Evolutionary conservation across 305 asterid species (phyloP).

Genomic region (Fraxinus angustifolia): DNA sequence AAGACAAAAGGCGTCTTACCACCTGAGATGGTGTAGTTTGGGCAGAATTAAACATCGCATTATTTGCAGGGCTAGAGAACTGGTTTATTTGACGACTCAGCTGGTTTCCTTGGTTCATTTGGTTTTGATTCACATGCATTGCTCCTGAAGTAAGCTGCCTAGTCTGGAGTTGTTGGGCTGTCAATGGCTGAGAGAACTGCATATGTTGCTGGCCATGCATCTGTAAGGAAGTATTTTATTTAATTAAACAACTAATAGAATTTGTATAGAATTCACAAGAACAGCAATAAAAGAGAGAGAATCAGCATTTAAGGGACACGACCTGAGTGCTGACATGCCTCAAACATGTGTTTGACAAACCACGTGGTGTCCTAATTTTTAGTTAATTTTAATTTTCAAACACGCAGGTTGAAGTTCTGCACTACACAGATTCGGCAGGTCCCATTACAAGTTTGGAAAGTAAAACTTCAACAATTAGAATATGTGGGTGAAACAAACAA

Average conservation of each 20-base stretch:
- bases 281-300: neutral
- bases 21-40: conserved; percentile 80
- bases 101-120: conserved; percentile 84
- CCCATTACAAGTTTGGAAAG: neutral
- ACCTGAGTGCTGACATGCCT: neutral
- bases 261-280: neutral
- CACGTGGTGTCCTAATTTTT: neutral
- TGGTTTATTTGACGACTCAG: conserved; percentile 81
- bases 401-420: neutral
- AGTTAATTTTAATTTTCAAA: neutral
- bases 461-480: neutral
- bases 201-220: conserved; percentile 83
- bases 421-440: neutral
- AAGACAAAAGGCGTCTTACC: conserved; percentile 42
- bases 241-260: conserved; percentile 15
- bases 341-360: neutral
- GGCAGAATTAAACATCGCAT: conserved; percentile 81
- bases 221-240: conserved; percentile 33
- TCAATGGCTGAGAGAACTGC: conserved; percentile 84
- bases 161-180: conserved; percentile 73
- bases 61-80: conserved; percentile 77
- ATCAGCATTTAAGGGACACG: neutral
- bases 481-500: neutral
- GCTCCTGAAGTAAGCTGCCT: conserved; percentile 78
- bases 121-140: conserved; percentile 75